Percentiles rank a stretch among this genome's conserved stretches.
phyloP scores from a whole-genome alignment of 306 rosid species.

The Pueraria montana region DNA sequence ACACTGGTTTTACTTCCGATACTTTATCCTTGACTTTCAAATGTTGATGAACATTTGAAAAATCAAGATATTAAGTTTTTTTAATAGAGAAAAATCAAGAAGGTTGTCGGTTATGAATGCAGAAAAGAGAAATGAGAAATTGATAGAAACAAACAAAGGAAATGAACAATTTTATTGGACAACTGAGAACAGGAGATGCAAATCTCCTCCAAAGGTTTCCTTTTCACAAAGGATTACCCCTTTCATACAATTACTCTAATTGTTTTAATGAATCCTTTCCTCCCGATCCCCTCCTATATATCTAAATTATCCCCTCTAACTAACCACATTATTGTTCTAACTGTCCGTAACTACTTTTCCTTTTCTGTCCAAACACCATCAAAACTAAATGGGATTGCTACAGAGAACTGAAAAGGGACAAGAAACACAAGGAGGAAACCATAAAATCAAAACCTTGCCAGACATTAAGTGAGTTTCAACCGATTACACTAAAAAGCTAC shows the following conservation, averaged over 20 bases:
- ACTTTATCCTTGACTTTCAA: constrained; percentile 13
- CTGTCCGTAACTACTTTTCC: neutral
- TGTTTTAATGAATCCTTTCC: neutral
- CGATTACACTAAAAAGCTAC: neutral
- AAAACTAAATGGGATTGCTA: neutral
- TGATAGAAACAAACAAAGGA: neutral
- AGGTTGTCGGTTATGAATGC: neutral
- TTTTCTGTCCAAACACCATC: neutral
- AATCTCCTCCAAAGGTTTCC: neutral
- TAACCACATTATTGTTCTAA: neutral
- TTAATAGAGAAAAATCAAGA: neutral
- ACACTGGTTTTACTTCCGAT: neutral
- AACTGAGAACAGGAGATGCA: neutral
- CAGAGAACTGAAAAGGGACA: constrained; percentile 6
- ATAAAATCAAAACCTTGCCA: neutral
- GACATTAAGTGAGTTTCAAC: constrained; percentile 2
- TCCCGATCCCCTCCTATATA: neutral
- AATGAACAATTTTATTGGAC: neutral
- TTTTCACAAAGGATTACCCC: neutral
- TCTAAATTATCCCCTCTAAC: neutral
- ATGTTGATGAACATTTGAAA: constrained; percentile 25
- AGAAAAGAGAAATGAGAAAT: neutral
- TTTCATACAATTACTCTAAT: neutral
- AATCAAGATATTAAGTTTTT: constrained; percentile 36
- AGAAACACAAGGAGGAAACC: constrained; percentile 5